Base-by-base conservation (phyloP, 768 basidiomycete species). In the Suillus decipiens region DNA sequence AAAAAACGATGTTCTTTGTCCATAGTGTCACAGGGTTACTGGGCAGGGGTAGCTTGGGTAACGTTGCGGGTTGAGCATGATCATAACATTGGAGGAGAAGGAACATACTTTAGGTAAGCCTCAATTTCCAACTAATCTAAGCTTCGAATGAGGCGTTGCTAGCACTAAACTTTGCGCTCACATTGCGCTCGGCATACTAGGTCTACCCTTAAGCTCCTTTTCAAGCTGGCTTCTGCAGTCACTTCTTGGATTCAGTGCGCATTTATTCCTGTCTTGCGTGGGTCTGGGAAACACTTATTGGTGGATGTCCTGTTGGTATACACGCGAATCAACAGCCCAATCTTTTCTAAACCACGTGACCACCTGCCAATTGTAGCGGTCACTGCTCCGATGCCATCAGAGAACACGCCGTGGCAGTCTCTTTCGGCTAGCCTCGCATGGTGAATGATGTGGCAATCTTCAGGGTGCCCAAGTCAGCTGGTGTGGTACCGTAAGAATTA, bases 361-460 rank as follows among this genome's bases (percentile, higher is more conserved):
- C 28, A 28, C 3, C 28, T 28, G 28, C 1, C 66, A 33, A 59
- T 60, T 65, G 19, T 31, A 53, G 57, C 43, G 39, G 36, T n/a
- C 39, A 60, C 63, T 57, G 60, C 37, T 66, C 60, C 33, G 33
- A 42, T 61, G 34, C 45, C 12, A 17, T 24, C 6, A n/a, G n/a
- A 31, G 17, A 17, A 41, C 4, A n/a, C 9, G 19, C 36, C 53
- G 19, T 31, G 33, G 61, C 61, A 62, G 3, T 43, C 41, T 41
- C 19, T 55, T 55, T 43, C 36, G 31, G 53, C 28, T 34, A 61
- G 33, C 17, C 22, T 53, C 33, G 8, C 48, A 12, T 56, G 37
- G 14, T 34, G 53, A 34, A 34, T 28, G 28, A 15, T 12, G 33
- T 41, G 31, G 53, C 17, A 53, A 36, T 28, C 41, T 28, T 62